A percentile compares a stretch with the other conserved stretches of the same genome.
phyloP scores from a whole-genome alignment of 202 grass and related monocot genomes.

The Brachypodium distachyon region DNA sequence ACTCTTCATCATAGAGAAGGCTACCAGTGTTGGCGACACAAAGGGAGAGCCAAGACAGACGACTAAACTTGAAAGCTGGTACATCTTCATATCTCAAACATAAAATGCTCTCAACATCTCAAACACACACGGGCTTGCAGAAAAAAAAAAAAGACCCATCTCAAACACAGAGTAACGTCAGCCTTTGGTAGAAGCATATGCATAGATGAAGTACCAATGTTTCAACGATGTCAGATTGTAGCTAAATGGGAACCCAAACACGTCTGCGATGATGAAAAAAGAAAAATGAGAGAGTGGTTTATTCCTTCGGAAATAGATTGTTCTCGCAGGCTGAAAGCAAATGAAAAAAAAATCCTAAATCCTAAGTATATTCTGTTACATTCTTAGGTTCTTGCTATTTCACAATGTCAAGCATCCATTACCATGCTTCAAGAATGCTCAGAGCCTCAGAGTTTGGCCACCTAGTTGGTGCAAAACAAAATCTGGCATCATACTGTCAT shows the following conservation, averaged over 20 bases:
- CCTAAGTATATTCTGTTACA: background rate
- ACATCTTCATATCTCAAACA: too few species aligned
- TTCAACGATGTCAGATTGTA: too few species aligned
- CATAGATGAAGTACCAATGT: too few species aligned
- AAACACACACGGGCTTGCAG: too few species aligned
- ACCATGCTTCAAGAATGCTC: background rate
- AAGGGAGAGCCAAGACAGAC: conserved; percentile 90
- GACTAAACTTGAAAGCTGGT: conserved; percentile 60
- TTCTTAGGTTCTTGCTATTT: background rate
- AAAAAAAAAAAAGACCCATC: too few species aligned
- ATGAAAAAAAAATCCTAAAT: background rate
- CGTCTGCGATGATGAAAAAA: too few species aligned
- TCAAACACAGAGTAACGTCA: too few species aligned
- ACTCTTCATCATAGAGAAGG: conserved; percentile 90
- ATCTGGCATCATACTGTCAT: conserved; percentile 6
- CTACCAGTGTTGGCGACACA: conserved; percentile 82
- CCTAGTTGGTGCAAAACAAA: background rate
- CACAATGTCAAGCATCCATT: background rate
- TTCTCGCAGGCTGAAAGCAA: background rate
- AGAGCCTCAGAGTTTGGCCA: background rate
- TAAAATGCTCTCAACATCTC: too few species aligned
- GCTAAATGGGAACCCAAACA: too few species aligned
- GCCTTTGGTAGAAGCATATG: too few species aligned
- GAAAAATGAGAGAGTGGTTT: too few species aligned
- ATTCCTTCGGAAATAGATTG: background rate